phyloP scores from a whole-genome alignment of 2,329 filamentous ascomycete species.

The Aspergillus sp. region DNA sequence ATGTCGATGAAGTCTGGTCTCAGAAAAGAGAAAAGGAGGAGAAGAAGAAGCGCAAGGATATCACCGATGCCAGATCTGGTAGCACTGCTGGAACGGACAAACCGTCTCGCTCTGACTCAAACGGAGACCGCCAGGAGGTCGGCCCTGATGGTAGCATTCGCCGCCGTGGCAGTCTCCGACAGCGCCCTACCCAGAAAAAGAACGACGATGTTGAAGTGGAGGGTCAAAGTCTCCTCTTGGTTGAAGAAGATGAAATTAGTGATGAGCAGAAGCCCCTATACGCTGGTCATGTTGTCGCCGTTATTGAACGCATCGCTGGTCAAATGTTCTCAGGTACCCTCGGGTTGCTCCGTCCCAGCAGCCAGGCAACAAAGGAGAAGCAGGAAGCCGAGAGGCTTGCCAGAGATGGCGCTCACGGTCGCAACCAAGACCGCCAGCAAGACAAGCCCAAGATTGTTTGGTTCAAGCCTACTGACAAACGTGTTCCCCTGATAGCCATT shows the following conservation, averaged over 20 bases:
- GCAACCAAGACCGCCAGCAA: slow-evolving; percentile 75
- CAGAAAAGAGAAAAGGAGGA: slow-evolving; percentile 99
- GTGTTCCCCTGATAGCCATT: slow-evolving; percentile 95
- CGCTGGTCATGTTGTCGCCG: slow-evolving; percentile 93
- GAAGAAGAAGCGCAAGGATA: slow-evolving; percentile 99
- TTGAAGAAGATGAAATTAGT: slow-evolving; percentile 98
- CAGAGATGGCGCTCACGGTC: slow-evolving; percentile 74
- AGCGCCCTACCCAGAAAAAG: slow-evolving; percentile 98
- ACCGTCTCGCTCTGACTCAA: slow-evolving; percentile 58
- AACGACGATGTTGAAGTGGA: slow-evolving; percentile 99
- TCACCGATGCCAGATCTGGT: slow-evolving; percentile 82
- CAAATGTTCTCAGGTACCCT: slow-evolving; percentile 99
- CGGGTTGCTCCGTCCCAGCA: slow-evolving; percentile 89
- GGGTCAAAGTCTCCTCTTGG: slow-evolving; percentile 91
- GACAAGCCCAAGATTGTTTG: slow-evolving; percentile 99
- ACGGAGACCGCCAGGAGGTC: slow-evolving; percentile 61
- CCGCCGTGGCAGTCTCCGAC: slow-evolving; percentile 88
- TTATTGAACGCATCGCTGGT: slow-evolving; percentile 93
- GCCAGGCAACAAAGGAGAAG: slow-evolving; percentile 98
- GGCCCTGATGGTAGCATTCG: slow-evolving; percentile 80
- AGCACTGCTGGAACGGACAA: slow-evolving; percentile 70
- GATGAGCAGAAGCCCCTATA: slow-evolving; percentile 98
- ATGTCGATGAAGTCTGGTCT: slow-evolving; percentile 97
- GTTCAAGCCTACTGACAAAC: slow-evolving; percentile 99
- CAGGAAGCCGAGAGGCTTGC: slow-evolving; percentile 95